phyloP scores from a whole-genome alignment of 345 rosid genomes.

The Aquilaria yunnanensis region DNA sequence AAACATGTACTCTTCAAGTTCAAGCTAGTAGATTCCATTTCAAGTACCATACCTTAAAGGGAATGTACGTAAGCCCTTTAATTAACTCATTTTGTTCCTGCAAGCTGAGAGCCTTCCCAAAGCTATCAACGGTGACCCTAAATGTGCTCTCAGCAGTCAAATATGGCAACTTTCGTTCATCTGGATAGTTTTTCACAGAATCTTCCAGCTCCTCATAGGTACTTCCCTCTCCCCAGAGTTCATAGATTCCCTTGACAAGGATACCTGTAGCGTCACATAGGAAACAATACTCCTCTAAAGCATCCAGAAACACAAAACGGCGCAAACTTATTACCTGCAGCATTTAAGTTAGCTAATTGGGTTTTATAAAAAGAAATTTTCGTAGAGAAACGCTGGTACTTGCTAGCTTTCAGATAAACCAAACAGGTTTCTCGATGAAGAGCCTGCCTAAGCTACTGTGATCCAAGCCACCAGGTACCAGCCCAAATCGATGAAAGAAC shows the following conservation, averaged over 20 bases:
- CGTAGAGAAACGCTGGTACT: too few relatives aligned
- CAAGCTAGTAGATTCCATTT: too few relatives aligned
- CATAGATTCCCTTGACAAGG: slow-evolving; percentile 92
- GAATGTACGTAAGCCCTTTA: slow-evolving; percentile 53
- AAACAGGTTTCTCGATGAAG: too few relatives aligned
- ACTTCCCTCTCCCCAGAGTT: slow-evolving; percentile 93
- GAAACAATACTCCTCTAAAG: background rate
- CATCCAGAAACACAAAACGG: too few relatives aligned
- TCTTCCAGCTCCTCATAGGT: slow-evolving; percentile 66
- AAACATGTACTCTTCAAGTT: too few relatives aligned
- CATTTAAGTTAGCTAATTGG: too few relatives aligned
- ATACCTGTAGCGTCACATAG: slow-evolving; percentile 41
- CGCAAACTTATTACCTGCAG: too few relatives aligned
- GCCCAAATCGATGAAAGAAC: too few relatives aligned
- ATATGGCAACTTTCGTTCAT: slow-evolving; percentile 62
- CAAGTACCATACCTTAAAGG: slow-evolving; percentile 55
- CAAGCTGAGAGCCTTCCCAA: slow-evolving; percentile 68
- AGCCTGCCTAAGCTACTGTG: too few relatives aligned
- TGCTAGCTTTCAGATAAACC: too few relatives aligned
- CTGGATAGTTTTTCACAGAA: slow-evolving; percentile 58
- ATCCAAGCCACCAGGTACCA: too few relatives aligned
- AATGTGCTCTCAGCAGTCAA: slow-evolving; percentile 51
- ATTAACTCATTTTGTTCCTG: slow-evolving; percentile 80
- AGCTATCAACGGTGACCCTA: slow-evolving; percentile 74
- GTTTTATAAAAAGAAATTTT: too few relatives aligned